Percentiles rank a stretch among this genome's conserved stretches.
These are phyloP conservation scores for Fusarium torreyae DNA, from an alignment of 2,329 filamentous ascomycete genomes.

Conservation along the genomic window DNA sequence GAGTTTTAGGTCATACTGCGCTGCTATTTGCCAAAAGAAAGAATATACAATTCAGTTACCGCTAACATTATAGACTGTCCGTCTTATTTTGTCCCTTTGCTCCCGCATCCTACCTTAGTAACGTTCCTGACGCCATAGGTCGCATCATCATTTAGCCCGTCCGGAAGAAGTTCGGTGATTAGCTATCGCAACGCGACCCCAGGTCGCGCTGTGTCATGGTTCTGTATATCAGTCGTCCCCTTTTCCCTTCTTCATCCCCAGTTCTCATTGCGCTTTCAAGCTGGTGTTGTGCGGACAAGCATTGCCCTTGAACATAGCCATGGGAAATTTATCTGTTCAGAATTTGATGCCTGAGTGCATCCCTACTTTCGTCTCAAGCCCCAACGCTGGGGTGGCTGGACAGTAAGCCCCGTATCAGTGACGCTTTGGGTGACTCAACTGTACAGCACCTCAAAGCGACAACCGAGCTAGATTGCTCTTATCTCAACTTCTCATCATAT, in stretches of 20 bases:
- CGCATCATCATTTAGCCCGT: constrained; percentile 47
- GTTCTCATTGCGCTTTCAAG: constrained; percentile 33
- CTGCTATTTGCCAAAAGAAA: constrained; percentile 43
- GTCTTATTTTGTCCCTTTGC: constrained; percentile 13
- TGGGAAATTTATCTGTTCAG: constrained; percentile 31
- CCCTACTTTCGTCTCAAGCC: constrained; percentile 59
- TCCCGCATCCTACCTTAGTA: neutral
- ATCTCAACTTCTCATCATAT: constrained; percentile 6
- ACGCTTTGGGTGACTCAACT: constrained; percentile 48
- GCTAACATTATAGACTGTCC: constrained; percentile 14
- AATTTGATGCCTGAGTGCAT: constrained; percentile 43
- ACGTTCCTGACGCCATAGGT: constrained; percentile 32
- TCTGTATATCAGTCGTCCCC: constrained; percentile 32
- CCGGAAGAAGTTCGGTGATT: constrained; percentile 48
- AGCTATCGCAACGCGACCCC: constrained; percentile 38
- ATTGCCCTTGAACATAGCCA: constrained; percentile 39
- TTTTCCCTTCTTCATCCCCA: constrained; percentile 28
- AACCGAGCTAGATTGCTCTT: constrained; percentile 36
- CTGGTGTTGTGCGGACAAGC: constrained; percentile 41
- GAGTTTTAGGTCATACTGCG: constrained; percentile 49
- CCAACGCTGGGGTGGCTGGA: constrained; percentile 66
- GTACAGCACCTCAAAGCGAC: constrained; percentile 40
- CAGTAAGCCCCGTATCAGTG: constrained; percentile 55
- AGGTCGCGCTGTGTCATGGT: constrained; percentile 18
- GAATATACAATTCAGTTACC: constrained; percentile 19